Conservation (phyloP, 2,329 filamentous ascomycete genomes). For the Neofusicoccum laricinum region DNA sequence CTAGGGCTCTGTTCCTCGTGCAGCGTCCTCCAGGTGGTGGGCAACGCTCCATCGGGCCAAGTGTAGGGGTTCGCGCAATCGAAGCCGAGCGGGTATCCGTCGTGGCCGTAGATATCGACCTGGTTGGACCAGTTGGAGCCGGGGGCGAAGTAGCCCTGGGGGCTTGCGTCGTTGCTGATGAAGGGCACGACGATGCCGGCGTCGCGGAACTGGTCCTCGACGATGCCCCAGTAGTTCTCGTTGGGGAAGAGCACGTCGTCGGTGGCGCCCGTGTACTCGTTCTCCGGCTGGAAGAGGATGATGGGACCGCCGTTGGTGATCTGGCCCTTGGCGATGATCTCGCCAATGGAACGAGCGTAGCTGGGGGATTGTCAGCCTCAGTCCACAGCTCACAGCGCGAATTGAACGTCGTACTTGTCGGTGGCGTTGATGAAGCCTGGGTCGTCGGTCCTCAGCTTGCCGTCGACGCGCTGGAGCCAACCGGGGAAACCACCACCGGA, state of each 20-base stretch:
- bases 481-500: conserved; percentile 77
- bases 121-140: conserved; percentile 47
- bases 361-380: conserved; percentile 28
- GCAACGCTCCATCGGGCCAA: conserved; percentile 59
- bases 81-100: conserved; percentile 61
- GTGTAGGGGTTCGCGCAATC: conserved; percentile 59
- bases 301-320: conserved; percentile 81
- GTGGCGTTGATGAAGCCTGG: conserved; percentile 64
- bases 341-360: conserved; percentile 61
- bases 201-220: conserved; percentile 64
- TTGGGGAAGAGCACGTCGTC: conserved; percentile 60
- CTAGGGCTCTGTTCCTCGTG: conserved; percentile 62
- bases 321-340: conserved; percentile 69
- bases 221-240: conserved; percentile 65
- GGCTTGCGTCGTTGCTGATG: conserved; percentile 70
- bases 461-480: conserved; percentile 70
- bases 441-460: conserved; percentile 60
- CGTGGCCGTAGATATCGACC: conserved; percentile 66
- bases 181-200: conserved; percentile 72
- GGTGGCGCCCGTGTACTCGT: conserved; percentile 65
- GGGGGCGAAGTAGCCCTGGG: conserved; percentile 61
- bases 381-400: no score
- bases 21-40: conserved; percentile 52
- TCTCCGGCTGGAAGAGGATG: conserved; percentile 77
- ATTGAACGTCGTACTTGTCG: conserved; percentile 49